Base-by-base conservation (phyloP, 768 basidiomycete species). In the Auricularia sp. region DNA sequence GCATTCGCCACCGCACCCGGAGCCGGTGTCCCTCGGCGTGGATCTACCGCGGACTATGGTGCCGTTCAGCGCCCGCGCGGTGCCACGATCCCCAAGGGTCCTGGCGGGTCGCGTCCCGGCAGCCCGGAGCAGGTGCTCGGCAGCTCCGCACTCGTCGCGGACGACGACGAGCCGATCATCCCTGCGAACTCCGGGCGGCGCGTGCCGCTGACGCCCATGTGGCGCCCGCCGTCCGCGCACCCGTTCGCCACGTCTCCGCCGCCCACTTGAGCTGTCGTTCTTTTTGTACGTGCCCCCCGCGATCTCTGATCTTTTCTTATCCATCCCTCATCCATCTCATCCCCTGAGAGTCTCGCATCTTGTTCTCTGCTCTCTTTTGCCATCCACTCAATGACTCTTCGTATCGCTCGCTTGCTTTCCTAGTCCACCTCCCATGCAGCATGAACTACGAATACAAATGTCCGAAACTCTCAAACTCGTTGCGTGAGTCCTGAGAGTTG, bases 141-240 rank as follows among this genome's bases (percentile, higher is more conserved):
- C 12, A 91, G 90, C 14, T 87, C 87, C 3, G 90, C 90, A 21
- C 79, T 91, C 21, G 83, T 85, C 2, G 83, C 88, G 14, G 89
- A 90, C 66, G 90, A 90, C 66, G 90, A 92, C 71, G 90, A 91
- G 71, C 87, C 91, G 11, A 82, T 91, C 16, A 74, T 80, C 47
- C 75, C 80, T 18, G 78, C 80, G 6, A 76, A 82, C 43, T 73
- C 83, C 60, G 76, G 82, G 29, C 68, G 72, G 14, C 51, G 66
- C 7, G 74, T 72, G 47, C 56, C 56, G 8, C 12, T 59, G 2
- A 29, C 23, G 29, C 56, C 56, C 56, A 29, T 59, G 56, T 59
- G 56, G 56, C 56, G 56, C 18, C 56, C 56, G 56, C 56, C 56
- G 12, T 59, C 56, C 14, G 34, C 56, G 21, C 56, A 59, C 33